phyloP scores from a whole-genome alignment of 371 early-diverging fungal species.

The Coemansia sp. region DNA sequence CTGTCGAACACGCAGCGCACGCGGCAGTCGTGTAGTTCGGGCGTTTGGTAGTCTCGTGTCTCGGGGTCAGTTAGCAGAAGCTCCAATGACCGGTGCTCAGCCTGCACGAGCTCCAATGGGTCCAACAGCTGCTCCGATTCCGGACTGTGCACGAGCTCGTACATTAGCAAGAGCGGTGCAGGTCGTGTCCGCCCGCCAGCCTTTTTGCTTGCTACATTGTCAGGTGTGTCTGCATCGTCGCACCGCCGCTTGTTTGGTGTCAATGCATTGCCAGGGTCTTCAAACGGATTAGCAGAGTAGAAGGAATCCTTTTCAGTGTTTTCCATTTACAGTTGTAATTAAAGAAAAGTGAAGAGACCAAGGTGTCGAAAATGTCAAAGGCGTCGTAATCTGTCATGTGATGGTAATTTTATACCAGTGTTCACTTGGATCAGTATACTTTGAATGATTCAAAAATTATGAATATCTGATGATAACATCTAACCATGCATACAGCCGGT shows the following conservation, averaged over 20 bases:
- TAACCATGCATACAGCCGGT: slow-evolving; percentile 54
- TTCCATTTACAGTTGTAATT: background rate
- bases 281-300: no score
- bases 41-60: slow-evolving; percentile 11
- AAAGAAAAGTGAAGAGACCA: background rate
- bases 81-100: slow-evolving; percentile 12
- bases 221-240: background rate
- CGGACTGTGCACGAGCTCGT: background rate
- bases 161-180: slow-evolving; percentile 27
- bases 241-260: background rate
- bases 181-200: slow-evolving; percentile 20
- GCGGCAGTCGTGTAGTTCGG: slow-evolving; percentile 25
- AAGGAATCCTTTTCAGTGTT: no score
- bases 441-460: background rate
- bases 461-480: slow-evolving; percentile 16
- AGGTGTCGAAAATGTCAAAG: no score
- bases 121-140: no score
- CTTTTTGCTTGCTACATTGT: slow-evolving; percentile 3
- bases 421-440: no score
- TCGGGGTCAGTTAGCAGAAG: slow-evolving; percentile 9
- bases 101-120: background rate
- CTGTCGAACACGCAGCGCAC: slow-evolving; percentile 31
- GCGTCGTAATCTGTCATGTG: no score
- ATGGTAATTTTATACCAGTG: no score
- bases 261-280: no score